A percentile compares a stretch with the other conserved stretches of the same genome.
Conservation (phyloP, 306 rosid species). For the Comarum palustre region DNA sequence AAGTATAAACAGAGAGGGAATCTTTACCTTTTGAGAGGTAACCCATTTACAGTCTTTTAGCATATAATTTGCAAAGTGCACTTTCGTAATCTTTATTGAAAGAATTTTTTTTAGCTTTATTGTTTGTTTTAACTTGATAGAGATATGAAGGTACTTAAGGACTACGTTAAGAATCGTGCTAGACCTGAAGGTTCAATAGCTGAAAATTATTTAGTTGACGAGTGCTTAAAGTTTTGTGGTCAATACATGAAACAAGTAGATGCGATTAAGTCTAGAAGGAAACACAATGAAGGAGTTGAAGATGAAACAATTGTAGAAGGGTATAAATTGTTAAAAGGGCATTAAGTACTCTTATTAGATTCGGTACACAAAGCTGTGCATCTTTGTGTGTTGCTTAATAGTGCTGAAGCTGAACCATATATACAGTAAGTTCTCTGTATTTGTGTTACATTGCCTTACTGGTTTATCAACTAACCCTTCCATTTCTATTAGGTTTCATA, state of each 20-base stretch:
- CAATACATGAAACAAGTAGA: neutral
- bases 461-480: neutral
- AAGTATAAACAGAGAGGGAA: no score
- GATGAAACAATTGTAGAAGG: neutral
- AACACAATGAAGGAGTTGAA: neutral
- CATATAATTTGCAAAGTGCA: no score
- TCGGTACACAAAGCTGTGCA: neutral
- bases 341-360: neutral
- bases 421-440: neutral
- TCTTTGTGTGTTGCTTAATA: neutral
- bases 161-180: neutral
- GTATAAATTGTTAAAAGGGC: neutral
- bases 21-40: no score
- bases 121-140: neutral
- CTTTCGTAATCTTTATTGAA: no score
- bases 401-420: neutral
- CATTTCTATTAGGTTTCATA: neutral
- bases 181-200: neutral
- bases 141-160: neutral
- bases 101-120: neutral
- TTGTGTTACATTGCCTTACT: no score
- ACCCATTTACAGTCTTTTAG: no score
- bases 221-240: neutral
- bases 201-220: neutral
- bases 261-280: neutral